Percentiles rank a stretch among this genome's conserved stretches.
Evolutionary conservation across 1,284 basidiomycete genomes (phyloP).

Genomic region (Trichosporon asahii): DNA sequence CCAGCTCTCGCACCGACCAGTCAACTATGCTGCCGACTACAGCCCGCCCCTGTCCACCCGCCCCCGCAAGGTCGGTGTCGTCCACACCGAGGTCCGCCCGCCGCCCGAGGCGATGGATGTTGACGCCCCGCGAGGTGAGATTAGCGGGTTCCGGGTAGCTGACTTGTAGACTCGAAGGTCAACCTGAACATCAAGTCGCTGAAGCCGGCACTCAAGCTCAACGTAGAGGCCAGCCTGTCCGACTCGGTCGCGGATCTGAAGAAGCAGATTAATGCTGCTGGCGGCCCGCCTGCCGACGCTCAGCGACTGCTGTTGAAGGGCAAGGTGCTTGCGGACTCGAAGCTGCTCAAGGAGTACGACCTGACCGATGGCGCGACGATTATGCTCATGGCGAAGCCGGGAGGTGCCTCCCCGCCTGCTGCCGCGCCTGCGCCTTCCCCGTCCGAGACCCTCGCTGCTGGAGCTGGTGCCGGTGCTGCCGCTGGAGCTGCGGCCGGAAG

Average conservation of each 20-base stretch:
- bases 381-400: constrained; percentile 78
- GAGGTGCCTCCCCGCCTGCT: constrained; percentile 53
- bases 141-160: neutral
- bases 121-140: constrained; percentile 30
- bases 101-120: constrained; percentile 44
- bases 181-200: constrained; percentile 78
- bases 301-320: constrained; percentile 86
- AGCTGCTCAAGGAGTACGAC: constrained; percentile 81
- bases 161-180: constrained; percentile 52
- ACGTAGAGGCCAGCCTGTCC: constrained; percentile 64
- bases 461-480: neutral
- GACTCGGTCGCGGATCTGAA: constrained; percentile 79
- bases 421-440: constrained; percentile 17
- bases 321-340: constrained; percentile 79
- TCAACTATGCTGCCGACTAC: constrained; percentile 70
- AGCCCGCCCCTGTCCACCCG: constrained; percentile 68
- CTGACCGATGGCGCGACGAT: constrained; percentile 73
- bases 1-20: constrained; percentile 64
- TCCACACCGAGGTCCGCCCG: constrained; percentile 55
- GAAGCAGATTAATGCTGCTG: constrained; percentile 60
- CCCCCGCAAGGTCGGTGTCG: constrained; percentile 67
- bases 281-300: constrained; percentile 63
- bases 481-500: neutral
- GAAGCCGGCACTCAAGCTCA: constrained; percentile 75
- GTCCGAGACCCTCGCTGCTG: neutral